These are phyloP conservation scores for Hibiscus tridactylites DNA, from an alignment of 345 rosid species.

Conservation along the genomic window DNA sequence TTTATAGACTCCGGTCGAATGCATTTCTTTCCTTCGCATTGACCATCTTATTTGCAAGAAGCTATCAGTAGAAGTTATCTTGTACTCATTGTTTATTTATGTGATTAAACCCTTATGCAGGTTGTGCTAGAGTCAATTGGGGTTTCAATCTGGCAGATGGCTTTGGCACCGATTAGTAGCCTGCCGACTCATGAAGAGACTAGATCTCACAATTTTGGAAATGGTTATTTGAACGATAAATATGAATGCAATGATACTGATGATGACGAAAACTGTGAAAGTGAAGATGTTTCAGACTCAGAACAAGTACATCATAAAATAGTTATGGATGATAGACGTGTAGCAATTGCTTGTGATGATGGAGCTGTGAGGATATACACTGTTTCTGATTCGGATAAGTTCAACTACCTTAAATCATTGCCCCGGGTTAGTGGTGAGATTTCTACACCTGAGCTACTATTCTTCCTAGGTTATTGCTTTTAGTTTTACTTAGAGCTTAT, in stretches of 20 bases:
- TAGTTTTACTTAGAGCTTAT: conserved; percentile 9
- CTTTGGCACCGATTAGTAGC: conserved; percentile 40
- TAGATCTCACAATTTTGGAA: conserved; percentile 30
- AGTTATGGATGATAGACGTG: conserved; percentile 28
- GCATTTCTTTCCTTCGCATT: neutral
- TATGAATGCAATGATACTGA: conserved; percentile 24
- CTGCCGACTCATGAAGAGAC: conserved; percentile 17
- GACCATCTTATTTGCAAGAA: neutral
- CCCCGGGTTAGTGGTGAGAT: conserved; percentile 96
- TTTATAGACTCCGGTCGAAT: no score
- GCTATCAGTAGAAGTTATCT: neutral
- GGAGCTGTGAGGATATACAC: conserved; percentile 67
- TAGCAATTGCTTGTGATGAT: conserved; percentile 83
- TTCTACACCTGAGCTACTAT: conserved; percentile 20
- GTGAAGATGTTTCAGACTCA: conserved; percentile 46
- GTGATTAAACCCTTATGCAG: conserved; percentile 28
- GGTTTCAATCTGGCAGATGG: conserved; percentile 89
- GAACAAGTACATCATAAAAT: conserved; percentile 33
- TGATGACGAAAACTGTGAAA: conserved; percentile 44
- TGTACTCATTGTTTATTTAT: neutral
- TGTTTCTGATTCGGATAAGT: conserved; percentile 42
- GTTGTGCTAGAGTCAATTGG: conserved; percentile 67
- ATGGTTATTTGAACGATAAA: conserved; percentile 39
- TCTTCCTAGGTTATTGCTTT: conserved; percentile 6
- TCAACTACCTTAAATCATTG: conserved; percentile 56